These are phyloP conservation scores for Penicillium lividum DNA, from an alignment of 495 filamentous ascomycete genomes.

Conservation along the genomic window DNA sequence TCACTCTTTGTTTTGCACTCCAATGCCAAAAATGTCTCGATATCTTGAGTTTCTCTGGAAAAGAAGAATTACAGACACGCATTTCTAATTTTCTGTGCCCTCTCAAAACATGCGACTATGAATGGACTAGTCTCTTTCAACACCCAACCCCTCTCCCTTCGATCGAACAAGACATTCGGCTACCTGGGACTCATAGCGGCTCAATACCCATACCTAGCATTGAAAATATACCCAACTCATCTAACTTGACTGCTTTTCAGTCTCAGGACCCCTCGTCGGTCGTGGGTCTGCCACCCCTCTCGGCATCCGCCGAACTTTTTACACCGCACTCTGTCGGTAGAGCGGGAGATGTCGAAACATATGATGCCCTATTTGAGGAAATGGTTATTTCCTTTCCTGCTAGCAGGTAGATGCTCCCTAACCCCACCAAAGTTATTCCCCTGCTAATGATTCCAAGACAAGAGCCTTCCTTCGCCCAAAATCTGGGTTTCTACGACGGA, in stretches of 20 bases:
- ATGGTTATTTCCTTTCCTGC: constrained; percentile 23
- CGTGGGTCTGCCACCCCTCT: neutral
- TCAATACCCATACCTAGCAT: neutral
- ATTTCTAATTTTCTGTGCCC: constrained; percentile 1
- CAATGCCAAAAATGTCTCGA: constrained; percentile 17
- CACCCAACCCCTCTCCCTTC: neutral
- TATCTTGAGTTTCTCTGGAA: neutral
- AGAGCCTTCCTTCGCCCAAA: constrained; percentile 30
- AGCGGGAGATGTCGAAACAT: constrained; percentile 16
- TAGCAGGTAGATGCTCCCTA: constrained; percentile 9
- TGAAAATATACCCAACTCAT: neutral
- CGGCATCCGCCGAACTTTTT: neutral
- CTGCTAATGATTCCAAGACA: constrained; percentile 12
- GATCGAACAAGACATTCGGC: neutral
- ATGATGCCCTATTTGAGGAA: constrained; percentile 27
- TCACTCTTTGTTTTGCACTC: constrained; percentile 23
- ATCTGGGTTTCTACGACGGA: constrained; percentile 29
- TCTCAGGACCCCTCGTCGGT: neutral
- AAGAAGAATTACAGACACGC: neutral
- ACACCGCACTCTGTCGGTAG: neutral
- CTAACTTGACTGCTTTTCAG: neutral
- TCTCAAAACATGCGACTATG: neutral
- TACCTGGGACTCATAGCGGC: neutral
- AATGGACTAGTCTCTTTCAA: neutral
- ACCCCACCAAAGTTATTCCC: neutral